Conservation (phyloP, 306 rosid species). For the Castanopsis chinensis region DNA sequence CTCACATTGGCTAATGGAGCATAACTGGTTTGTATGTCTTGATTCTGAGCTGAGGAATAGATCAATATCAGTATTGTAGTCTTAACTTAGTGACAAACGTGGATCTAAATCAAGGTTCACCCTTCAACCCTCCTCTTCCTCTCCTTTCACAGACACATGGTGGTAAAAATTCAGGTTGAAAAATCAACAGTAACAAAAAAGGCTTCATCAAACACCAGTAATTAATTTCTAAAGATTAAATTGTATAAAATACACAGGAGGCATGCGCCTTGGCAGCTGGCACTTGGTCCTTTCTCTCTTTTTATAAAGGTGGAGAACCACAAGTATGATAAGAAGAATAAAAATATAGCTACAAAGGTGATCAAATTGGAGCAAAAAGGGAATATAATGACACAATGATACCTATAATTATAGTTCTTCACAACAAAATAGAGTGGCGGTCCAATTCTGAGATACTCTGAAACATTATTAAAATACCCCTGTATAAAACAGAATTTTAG, state of each 20-base stretch:
- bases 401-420: slow-evolving; percentile 95
- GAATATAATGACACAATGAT: slow-evolving; percentile 17
- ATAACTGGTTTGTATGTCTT: slow-evolving; percentile 79
- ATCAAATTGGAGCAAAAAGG: slow-evolving; percentile 7
- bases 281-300: not conserved
- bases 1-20: slow-evolving; percentile 93
- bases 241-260: not conserved
- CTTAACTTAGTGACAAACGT: not conserved
- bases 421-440: slow-evolving; percentile 94
- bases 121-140: not conserved
- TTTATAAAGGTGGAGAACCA: not conserved
- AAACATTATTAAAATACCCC: slow-evolving; percentile 91
- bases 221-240: not conserved
- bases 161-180: not conserved
- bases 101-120: not conserved
- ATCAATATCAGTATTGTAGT: slow-evolving; percentile 27
- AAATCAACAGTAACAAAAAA: not conserved
- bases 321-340: not conserved
- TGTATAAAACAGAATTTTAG: slow-evolving; percentile 39
- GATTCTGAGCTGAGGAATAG: slow-evolving; percentile 76
- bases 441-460: slow-evolving; percentile 92
- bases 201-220: not conserved
- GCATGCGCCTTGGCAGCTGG: not conserved
- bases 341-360: not conserved
- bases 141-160: not conserved